A percentile compares a stretch with the other conserved stretches of the same genome.
Conservation (phyloP, 1,284 basidiomycete species). For the Tremellales sp. region DNA sequence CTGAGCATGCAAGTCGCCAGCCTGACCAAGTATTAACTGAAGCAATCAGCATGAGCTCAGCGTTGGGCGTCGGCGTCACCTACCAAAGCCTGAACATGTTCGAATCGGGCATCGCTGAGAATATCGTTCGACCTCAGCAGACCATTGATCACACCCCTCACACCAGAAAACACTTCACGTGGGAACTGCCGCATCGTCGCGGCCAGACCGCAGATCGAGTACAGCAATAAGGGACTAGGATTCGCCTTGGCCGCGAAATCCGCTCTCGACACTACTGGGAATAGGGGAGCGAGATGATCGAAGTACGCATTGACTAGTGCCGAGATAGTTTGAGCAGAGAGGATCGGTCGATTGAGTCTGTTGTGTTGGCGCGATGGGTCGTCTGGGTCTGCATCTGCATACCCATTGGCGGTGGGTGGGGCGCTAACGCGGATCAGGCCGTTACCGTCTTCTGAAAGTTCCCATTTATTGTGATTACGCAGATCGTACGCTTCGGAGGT, state of each 20-base stretch:
- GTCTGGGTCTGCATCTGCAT: slow-evolving; percentile 25
- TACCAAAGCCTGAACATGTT: slow-evolving; percentile 84
- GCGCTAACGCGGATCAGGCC: slow-evolving; percentile 83
- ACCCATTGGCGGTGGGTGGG: slow-evolving; percentile 35
- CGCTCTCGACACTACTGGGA: slow-evolving; percentile 78
- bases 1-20: slow-evolving; percentile 49
- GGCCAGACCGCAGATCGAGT: slow-evolving; percentile 87
- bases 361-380: slow-evolving; percentile 25
- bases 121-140: slow-evolving; percentile 87
- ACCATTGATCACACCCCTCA: slow-evolving; percentile 77
- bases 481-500: slow-evolving; percentile 83
- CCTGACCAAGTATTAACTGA: slow-evolving; percentile 40
- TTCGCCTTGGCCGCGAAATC: slow-evolving; percentile 66
- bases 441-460: slow-evolving; percentile 70
- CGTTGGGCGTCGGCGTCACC: background rate
- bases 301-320: slow-evolving; percentile 88
- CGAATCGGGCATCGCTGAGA: slow-evolving; percentile 75
- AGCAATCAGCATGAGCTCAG: slow-evolving; percentile 4
- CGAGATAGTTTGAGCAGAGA: slow-evolving; percentile 66
- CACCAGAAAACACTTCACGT: slow-evolving; percentile 73
- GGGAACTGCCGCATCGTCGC: slow-evolving; percentile 80
- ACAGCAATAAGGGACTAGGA: slow-evolving; percentile 63
- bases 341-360: slow-evolving; percentile 52
- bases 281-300: slow-evolving; percentile 71
- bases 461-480: slow-evolving; percentile 76